Percentiles rank a stretch among this genome's conserved stretches.
Evolutionary conservation across 148 eudicot species (phyloP).

Genomic region (Silene conica): DNA sequence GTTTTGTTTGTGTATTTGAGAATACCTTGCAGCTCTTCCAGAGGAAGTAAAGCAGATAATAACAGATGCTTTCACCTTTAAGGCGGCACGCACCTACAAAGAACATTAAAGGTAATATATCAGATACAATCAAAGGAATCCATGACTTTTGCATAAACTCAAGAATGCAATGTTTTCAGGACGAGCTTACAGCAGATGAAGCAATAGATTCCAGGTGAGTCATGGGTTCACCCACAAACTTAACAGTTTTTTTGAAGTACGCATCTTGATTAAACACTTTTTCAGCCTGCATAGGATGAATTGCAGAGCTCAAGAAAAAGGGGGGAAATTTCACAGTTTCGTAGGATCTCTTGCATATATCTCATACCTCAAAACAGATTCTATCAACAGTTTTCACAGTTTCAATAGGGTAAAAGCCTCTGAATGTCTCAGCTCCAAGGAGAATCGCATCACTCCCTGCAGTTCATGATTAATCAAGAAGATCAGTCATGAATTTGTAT

Average conservation of each 20-base stretch:
- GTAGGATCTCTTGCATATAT: not conserved
- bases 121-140: not conserved
- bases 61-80: slow-evolving; percentile 95
- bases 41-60: slow-evolving; percentile 94
- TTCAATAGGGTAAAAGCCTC: slow-evolving; percentile 85
- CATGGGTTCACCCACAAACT: slow-evolving; percentile 46
- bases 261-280: slow-evolving; percentile 43
- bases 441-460: slow-evolving; percentile 93
- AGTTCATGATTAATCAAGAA: slow-evolving; percentile 15
- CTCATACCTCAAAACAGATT: slow-evolving; percentile 82
- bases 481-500: not conserved
- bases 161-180: not conserved
- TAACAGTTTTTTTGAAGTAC: slow-evolving; percentile 43
- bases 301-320: not conserved
- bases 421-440: slow-evolving; percentile 90
- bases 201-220: slow-evolving; percentile 40
- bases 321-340: not conserved
- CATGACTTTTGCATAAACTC: not conserved
- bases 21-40: slow-evolving; percentile 93
- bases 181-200: slow-evolving; percentile 39
- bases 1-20: too few species aligned
- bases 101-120: not conserved
- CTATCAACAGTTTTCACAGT: slow-evolving; percentile 78
- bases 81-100: slow-evolving; percentile 78
- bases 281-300: slow-evolving; percentile 29